These are phyloP conservation scores for Aspergillus melleus DNA, from an alignment of 2,329 filamentous ascomycete genomes.

Conservation along the genomic window DNA sequence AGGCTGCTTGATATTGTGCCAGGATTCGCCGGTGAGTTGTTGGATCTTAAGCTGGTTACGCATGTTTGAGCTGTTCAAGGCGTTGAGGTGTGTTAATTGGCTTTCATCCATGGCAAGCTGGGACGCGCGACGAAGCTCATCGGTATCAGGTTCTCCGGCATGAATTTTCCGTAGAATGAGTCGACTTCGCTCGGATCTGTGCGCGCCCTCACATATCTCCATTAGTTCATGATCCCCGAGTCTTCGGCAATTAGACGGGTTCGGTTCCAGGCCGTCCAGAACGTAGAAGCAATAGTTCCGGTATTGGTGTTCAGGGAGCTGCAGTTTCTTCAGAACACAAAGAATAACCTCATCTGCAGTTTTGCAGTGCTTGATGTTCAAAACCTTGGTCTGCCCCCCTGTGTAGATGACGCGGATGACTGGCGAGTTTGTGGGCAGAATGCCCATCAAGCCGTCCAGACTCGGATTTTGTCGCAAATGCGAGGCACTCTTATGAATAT, in stretches of 20 bases:
- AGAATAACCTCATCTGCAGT: conserved; percentile 91
- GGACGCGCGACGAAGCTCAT: conserved; percentile 83
- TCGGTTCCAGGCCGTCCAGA: conserved; percentile 78
- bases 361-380: conserved; percentile 89
- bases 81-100: conserved; percentile 68
- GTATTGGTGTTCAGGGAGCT: conserved; percentile 84
- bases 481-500: conserved; percentile 62
- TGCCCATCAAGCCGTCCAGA: conserved; percentile 82
- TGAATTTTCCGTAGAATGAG: conserved; percentile 92
- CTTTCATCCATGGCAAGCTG: conserved; percentile 87
- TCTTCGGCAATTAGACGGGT: conserved; percentile 76
- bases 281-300: conserved; percentile 98
- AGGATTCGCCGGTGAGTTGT: conserved; percentile 83
- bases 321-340: conserved; percentile 83
- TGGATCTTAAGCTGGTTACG: conserved; percentile 85
- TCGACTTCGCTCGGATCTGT: conserved; percentile 81
- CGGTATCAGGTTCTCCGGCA: conserved; percentile 80
- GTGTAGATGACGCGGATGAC: conserved; percentile 93
- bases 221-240: conserved; percentile 85
- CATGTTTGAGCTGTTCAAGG: conserved; percentile 63
- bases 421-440: conserved; percentile 79
- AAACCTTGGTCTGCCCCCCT: conserved; percentile 85
- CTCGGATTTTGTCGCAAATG: conserved; percentile 81
- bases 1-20: conserved; percentile 81
- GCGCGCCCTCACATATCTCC: conserved; percentile 84